Percentiles rank a stretch among this genome's conserved stretches.
These are phyloP conservation scores for Vaccinium vitisidaea DNA, from an alignment of 148 eudicot species.

Conservation along the genomic window DNA sequence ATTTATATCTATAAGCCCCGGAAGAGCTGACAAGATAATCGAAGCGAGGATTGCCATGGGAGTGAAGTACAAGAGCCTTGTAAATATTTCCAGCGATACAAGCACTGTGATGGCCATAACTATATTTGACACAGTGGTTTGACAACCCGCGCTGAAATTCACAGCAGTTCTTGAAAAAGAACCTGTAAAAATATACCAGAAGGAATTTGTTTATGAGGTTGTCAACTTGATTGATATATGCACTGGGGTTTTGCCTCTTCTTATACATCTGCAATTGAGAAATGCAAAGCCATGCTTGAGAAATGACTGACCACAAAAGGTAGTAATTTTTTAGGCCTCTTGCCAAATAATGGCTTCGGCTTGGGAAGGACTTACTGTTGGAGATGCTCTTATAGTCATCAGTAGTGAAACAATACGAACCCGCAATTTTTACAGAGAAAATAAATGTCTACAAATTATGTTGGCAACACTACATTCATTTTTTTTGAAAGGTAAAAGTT, in stretches of 20 bases:
- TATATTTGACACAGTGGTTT: constrained; percentile 40
- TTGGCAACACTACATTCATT: neutral
- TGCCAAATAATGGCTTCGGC: too few species aligned
- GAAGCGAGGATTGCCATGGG: constrained; percentile 46
- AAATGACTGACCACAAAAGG: too few species aligned
- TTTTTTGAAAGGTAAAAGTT: too few species aligned
- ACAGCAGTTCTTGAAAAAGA: constrained; percentile 53
- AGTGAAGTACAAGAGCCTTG: constrained; percentile 43
- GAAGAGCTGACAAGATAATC: constrained; percentile 42
- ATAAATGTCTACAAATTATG: neutral
- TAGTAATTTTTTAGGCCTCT: too few species aligned
- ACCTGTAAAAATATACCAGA: constrained; percentile 22
- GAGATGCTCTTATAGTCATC: too few species aligned
- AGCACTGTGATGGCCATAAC: constrained; percentile 53
- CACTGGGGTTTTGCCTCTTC: neutral
- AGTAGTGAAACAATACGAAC: neutral
- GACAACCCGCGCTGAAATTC: constrained; percentile 46
- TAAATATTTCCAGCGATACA: constrained; percentile 31
- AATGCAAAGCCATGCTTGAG: too few species aligned
- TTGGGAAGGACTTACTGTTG: too few species aligned
- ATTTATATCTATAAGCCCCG: constrained; percentile 36
- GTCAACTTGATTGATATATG: neutral
- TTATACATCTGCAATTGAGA: too few species aligned
- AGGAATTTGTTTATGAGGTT: neutral
- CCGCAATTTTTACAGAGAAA: neutral